A percentile compares a stretch with the other conserved stretches of the same genome.
These are phyloP conservation scores for Pugionium dolabratum DNA, from an alignment of 345 rosid genomes.

Conservation along the genomic window DNA sequence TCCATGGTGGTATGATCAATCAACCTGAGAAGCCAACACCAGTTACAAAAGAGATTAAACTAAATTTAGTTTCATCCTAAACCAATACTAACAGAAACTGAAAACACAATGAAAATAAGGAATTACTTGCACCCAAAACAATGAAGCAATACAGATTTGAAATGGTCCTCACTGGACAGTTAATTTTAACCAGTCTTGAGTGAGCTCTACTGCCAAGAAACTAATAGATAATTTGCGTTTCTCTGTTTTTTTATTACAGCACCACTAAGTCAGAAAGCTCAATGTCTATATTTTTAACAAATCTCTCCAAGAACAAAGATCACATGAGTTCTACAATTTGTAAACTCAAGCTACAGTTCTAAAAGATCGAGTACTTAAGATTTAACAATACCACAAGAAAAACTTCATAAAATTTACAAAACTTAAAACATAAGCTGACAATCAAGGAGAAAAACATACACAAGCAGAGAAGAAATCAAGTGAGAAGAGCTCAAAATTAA, in stretches of 20 bases:
- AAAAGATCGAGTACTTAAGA: neutral
- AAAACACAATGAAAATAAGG: neutral
- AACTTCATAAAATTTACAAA: neutral
- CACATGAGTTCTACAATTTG: slow-evolving; percentile 18
- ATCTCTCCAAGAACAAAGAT: slow-evolving; percentile 2
- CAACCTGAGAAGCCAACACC: slow-evolving; percentile 35
- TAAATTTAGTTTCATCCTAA: slow-evolving; percentile 23
- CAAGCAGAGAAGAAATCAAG: slow-evolving; percentile 18
- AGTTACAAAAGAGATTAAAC: slow-evolving; percentile 1
- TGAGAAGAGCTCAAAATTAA: slow-evolving; percentile 12
- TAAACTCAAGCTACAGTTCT: slow-evolving; percentile 22
- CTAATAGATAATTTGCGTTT: no score
- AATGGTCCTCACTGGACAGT: no score
- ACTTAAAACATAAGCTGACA: slow-evolving; percentile 8
- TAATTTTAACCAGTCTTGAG: no score
- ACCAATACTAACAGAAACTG: slow-evolving; percentile 9
- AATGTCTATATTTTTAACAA: no score
- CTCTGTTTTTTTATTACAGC: no score
- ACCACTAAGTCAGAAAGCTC: no score
- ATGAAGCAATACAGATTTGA: no score
- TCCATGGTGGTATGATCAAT: slow-evolving; percentile 20
- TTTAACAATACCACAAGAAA: slow-evolving; percentile 8
- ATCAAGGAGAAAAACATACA: slow-evolving; percentile 22
- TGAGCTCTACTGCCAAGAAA: no score
- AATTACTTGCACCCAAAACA: neutral